Evolutionary conservation across 2,329 filamentous ascomycete genomes (phyloP), one percentile per base, ranked within the genome.

Genomic region (Berkeleyomyces basicola): DNA sequence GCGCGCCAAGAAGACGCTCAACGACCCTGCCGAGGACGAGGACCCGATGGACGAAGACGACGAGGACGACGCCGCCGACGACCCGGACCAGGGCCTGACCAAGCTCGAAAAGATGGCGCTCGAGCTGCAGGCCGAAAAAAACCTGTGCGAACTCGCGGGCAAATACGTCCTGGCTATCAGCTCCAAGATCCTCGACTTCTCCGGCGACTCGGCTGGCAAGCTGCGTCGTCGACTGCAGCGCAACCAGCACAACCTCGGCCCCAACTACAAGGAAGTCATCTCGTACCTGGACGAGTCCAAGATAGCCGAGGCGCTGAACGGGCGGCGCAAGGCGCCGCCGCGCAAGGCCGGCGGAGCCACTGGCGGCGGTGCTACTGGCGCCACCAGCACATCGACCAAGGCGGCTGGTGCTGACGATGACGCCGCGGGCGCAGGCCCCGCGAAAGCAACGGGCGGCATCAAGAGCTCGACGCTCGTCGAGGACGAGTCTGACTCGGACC

Each of bases 261-360:
- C 82, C 55, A 96, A 93, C 71, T 95, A 88, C 77, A 88, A 86
- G 69, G 90, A 93, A 68, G 83, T 96, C 5, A 76, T 96, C 3
- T 82, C 83, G 7, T 93, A 86, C 71, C 77, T 97, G 3, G 90
- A 96, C 68, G 82, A 86, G 63, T 77, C 79, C 58, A 84, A 85
- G 69, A 72, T 81, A 51, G 78, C 73, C 9, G 63, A 67, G 9
- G 60, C 61, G n/a, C 74, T 71, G 61, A 77, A 75, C 68, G 69
- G 73, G 47, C 75, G 72, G 65, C 70, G 65, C 36, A 65, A 51
- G 53, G 61, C 63, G 31, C 51, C 51, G 23, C 59, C 62, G 53
- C 67, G 70, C 66, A 71, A 70, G 62, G 70, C 69, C 31, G 62
- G 68, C 9, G 67, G 66, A 42, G 51, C 66, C 36, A 65, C 37